Conservation (phyloP, 805 yeast genomes). For the Zygosaccharomyces siamensis region DNA sequence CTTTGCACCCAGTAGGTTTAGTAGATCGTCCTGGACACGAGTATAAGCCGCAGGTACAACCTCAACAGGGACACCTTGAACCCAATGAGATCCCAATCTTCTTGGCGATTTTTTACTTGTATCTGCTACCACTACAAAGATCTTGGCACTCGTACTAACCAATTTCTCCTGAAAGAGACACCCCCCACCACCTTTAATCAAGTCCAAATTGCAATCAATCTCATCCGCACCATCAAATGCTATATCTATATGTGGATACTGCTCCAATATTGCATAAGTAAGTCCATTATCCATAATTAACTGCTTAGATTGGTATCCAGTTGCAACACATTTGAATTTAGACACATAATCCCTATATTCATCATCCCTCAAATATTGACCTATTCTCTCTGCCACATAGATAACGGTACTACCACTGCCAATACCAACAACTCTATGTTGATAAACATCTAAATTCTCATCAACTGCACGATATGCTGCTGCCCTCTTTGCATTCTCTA, state of each 20-base stretch:
- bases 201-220: conserved; percentile 72
- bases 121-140: conserved; percentile 87
- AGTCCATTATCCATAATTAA: conserved; percentile 79
- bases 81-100: conserved; percentile 75
- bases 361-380: conserved; percentile 41
- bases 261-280: conserved; percentile 74
- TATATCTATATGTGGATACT: conserved; percentile 74
- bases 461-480: conserved; percentile 94
- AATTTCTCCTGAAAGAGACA: conserved; percentile 94
- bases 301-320: conserved; percentile 93
- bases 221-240: conserved; percentile 99
- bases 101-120: conserved; percentile 71
- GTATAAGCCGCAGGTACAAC: conserved; percentile 85
- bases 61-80: conserved; percentile 90
- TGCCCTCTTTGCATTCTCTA: conserved; percentile 80
- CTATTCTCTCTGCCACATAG: conserved; percentile 93
- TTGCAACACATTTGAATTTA: conserved; percentile 77
- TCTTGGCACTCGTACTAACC: conserved; percentile 74
- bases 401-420: conserved; percentile 98
- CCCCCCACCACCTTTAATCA: conserved; percentile 99
- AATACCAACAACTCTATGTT: conserved; percentile 76
- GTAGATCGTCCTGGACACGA: conserved; percentile 63
- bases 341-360: conserved; percentile 34
- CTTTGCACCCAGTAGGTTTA: conserved; percentile 41
- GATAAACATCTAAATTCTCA: conserved; percentile 48